phyloP scores from a whole-genome alignment of 192 early-diverging fungal species.

The Coemansia sp. region DNA sequence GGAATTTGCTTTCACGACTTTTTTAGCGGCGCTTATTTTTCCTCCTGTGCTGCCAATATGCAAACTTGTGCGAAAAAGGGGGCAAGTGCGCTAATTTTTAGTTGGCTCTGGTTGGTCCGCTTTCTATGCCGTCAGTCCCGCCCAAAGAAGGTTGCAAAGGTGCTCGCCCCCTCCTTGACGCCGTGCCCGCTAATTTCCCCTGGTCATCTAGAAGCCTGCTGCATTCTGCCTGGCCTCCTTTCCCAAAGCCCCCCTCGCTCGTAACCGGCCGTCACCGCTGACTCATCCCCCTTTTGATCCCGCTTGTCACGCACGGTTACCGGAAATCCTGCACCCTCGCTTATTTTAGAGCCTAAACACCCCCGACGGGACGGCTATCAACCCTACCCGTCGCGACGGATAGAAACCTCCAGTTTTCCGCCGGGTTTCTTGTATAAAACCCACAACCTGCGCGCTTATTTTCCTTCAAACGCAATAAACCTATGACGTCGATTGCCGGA shows the following conservation, averaged over 20 bases:
- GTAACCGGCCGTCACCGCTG: not conserved
- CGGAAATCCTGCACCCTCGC: not conserved
- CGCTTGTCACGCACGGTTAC: not conserved
- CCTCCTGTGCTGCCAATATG: slow-evolving; percentile 12
- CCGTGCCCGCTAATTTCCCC: not conserved
- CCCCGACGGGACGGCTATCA: not conserved
- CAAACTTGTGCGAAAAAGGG: not conserved
- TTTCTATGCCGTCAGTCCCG: not conserved
- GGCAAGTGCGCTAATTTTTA: not conserved
- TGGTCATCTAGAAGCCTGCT: too few relatives aligned
- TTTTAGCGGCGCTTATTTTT: too few relatives aligned
- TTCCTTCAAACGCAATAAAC: not conserved
- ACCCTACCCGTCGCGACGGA: not conserved
- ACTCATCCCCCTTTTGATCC: not conserved
- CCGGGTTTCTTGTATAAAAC: not conserved
- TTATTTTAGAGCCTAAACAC: slow-evolving; percentile 1
- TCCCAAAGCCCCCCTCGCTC: not conserved
- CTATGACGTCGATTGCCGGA: not conserved
- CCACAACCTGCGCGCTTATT: not conserved
- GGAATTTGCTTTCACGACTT: too few relatives aligned
- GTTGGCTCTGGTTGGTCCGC: not conserved
- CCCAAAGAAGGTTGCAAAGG: too few relatives aligned
- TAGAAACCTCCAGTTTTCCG: not conserved
- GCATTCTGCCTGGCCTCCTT: not conserved
- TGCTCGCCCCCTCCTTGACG: too few relatives aligned